These are phyloP conservation scores for Trifolium pratense DNA, from an alignment of 306 rosid species.

Conservation along the genomic window DNA sequence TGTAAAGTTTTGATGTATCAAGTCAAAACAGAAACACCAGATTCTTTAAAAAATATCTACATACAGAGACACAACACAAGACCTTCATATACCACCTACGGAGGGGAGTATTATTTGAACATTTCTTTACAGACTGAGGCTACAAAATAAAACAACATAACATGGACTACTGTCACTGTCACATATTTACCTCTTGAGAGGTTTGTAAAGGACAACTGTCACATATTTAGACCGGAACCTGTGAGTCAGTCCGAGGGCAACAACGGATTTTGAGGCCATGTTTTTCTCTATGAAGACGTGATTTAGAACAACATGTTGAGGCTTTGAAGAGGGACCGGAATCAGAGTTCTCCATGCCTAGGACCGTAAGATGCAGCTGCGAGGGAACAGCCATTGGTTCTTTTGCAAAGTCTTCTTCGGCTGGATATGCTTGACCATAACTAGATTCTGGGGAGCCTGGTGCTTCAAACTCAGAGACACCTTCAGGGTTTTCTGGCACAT, in stretches of 20 bases:
- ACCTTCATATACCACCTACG: conserved; percentile 40
- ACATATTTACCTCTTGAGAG: conserved; percentile 71
- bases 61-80: conserved; percentile 43
- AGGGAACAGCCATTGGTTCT: conserved; percentile 81
- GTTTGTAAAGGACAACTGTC: conserved; percentile 91
- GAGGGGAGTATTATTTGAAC: conserved; percentile 40
- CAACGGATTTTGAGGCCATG: conserved; percentile 83
- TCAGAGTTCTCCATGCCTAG: conserved; percentile 71
- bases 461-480: conserved; percentile 77
- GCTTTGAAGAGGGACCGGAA: conserved; percentile 66
- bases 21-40: conserved; percentile 37
- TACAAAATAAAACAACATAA: conserved; percentile 23
- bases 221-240: conserved; percentile 88
- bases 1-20: conserved; percentile 21
- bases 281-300: conserved; percentile 88
- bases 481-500: conserved; percentile 74
- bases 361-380: conserved; percentile 80
- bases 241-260: conserved; percentile 89
- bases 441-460: conserved; percentile 84
- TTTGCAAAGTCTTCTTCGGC: conserved; percentile 81
- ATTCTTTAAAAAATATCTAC: conserved; percentile 42
- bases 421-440: conserved; percentile 70
- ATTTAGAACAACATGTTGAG: conserved; percentile 89
- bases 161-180: conserved; percentile 52
- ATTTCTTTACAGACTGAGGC: conserved; percentile 63